phyloP scores from a whole-genome alignment of 768 basidiomycete genomes.

The Termitomyces sp. region DNA sequence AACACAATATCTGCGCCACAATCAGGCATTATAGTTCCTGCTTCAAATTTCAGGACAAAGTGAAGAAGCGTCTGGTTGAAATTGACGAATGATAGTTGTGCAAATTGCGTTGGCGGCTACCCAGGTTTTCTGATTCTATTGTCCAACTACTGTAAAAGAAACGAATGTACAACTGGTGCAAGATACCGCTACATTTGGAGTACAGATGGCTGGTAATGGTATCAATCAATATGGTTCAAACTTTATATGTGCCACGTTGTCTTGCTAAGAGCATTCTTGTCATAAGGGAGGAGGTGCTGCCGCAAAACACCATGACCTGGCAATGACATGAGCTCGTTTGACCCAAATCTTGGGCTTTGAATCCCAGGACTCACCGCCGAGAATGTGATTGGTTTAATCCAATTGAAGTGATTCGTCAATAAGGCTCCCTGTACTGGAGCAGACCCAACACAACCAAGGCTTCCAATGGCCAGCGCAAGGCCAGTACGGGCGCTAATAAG shows the following conservation, averaged over 20 bases:
- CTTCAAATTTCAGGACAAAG: background rate
- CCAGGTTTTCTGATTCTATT: background rate
- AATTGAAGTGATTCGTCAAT: conserved; percentile 27
- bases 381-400: conserved; percentile 32
- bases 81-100: no score
- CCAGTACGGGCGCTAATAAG: conserved; percentile 35
- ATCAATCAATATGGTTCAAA: background rate
- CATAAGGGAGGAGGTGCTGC: background rate
- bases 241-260: background rate
- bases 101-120: no score
- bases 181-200: no score
- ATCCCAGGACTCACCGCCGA: conserved; percentile 9
- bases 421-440: conserved; percentile 36
- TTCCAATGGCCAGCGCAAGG: conserved; percentile 31
- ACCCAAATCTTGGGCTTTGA: no score
- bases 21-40: background rate
- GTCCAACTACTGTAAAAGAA: background rate
- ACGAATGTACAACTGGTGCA: no score
- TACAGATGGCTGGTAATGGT: no score
- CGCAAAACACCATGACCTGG: background rate
- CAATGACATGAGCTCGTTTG: no score
- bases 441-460: conserved; percentile 32
- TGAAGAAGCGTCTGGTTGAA: background rate
- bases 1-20: background rate
- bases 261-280: conserved; percentile 2